Percentiles rank a stretch among this genome's conserved stretches.
These are phyloP conservation scores for Vigna hirtella DNA, from an alignment of 306 rosid species.

Conservation along the genomic window DNA sequence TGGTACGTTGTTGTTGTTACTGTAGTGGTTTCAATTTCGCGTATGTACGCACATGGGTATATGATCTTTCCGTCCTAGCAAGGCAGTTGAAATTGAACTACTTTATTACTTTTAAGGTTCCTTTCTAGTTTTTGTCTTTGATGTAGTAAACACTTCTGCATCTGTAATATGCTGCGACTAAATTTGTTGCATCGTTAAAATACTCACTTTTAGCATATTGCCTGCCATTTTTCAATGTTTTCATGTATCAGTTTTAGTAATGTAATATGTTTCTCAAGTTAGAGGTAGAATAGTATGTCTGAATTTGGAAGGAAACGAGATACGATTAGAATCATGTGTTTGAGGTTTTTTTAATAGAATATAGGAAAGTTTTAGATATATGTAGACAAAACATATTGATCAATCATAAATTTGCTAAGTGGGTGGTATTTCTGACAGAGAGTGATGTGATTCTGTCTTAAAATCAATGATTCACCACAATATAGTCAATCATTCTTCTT, in stretches of 20 bases:
- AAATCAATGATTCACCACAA: background rate
- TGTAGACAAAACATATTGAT: background rate
- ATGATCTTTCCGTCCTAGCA: background rate
- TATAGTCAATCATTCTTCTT: background rate
- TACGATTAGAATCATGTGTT: background rate
- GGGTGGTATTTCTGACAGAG: background rate
- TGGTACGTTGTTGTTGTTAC: constrained; percentile 56
- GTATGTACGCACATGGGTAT: background rate
- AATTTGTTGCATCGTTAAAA: background rate
- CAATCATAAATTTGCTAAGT: background rate
- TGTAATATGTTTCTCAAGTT: background rate
- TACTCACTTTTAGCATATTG: background rate
- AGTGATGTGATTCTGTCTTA: background rate
- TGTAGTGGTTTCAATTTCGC: background rate
- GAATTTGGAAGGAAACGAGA: constrained; percentile 25
- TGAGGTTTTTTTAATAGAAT: background rate
- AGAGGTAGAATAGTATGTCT: background rate
- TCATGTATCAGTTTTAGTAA: background rate
- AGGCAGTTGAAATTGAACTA: background rate
- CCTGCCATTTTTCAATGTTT: background rate
- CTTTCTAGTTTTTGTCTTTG: background rate
- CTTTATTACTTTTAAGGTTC: background rate
- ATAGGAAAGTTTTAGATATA: background rate
- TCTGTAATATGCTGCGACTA: constrained; percentile 19
- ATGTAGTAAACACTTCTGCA: background rate